phyloP scores from a whole-genome alignment of 2,329 filamentous ascomycete genomes.

The Pseudogymnoascus sp. region DNA sequence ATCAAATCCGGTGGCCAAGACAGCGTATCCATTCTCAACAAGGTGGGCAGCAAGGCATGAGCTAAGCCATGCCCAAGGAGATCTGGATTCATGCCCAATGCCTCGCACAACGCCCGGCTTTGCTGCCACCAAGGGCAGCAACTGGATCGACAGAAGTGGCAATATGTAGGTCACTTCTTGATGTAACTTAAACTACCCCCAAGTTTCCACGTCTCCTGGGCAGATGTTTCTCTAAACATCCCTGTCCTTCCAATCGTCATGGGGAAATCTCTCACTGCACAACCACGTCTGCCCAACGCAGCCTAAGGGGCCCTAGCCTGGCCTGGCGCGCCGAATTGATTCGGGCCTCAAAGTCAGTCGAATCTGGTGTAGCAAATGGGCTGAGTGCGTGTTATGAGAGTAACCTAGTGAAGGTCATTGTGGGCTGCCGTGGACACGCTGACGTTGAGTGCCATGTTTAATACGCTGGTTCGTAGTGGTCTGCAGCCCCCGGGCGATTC shows the following conservation, averaged over 20 bases:
- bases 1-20: not conserved
- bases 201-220: not conserved
- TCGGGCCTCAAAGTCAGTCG: slow-evolving; percentile 4
- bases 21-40: not conserved
- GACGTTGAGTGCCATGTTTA: not conserved
- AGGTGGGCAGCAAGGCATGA: slow-evolving; percentile 4
- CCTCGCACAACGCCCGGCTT: not conserved
- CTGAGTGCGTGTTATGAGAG: not conserved
- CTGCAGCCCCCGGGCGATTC: not conserved
- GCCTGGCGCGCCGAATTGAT: not conserved
- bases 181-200: slow-evolving; percentile 5
- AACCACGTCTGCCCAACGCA: slow-evolving; percentile 6
- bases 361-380: slow-evolving; percentile 1
- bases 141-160: not conserved
- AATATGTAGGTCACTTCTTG: not conserved
- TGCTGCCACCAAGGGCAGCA: not conserved
- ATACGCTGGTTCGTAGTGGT: slow-evolving; percentile 3
- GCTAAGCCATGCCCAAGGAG: slow-evolving; percentile 6
- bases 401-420: slow-evolving; percentile 3
- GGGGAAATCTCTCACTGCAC: not conserved
- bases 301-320: slow-evolving; percentile 1
- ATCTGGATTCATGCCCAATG: slow-evolving; percentile 6
- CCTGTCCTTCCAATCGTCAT: not conserved
- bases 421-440: not conserved
- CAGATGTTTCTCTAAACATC: not conserved